These are phyloP conservation scores for Meyerozyma athensensis DNA, from an alignment of 1,139 yeast genomes.

Conservation along the genomic window DNA sequence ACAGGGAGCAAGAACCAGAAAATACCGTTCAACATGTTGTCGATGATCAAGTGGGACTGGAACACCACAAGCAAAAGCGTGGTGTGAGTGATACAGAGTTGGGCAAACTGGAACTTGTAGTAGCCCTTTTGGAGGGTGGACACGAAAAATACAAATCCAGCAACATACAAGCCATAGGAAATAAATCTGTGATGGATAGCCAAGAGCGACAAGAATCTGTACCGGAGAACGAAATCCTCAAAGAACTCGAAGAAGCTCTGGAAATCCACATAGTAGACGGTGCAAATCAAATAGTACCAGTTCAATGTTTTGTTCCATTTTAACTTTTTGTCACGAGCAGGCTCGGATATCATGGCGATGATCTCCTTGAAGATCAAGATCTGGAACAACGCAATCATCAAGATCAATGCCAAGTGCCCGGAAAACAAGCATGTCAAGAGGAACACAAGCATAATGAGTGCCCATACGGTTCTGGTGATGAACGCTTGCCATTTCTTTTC, in stretches of 20 bases:
- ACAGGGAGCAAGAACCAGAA: slow-evolving; percentile 95
- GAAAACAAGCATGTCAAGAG: slow-evolving; percentile 72
- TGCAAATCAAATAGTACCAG: slow-evolving; percentile 81
- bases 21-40: slow-evolving; percentile 83
- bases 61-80: slow-evolving; percentile 83
- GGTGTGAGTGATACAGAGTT: slow-evolving; percentile 92
- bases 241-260: slow-evolving; percentile 68
- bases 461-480: slow-evolving; percentile 89
- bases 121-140: slow-evolving; percentile 85
- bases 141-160: slow-evolving; percentile 89
- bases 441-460: slow-evolving; percentile 80
- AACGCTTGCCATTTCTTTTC: slow-evolving; percentile 80
- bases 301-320: slow-evolving; percentile 82
- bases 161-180: slow-evolving; percentile 76
- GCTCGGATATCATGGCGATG: slow-evolving; percentile 77
- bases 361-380: slow-evolving; percentile 86
- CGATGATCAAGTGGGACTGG: slow-evolving; percentile 91
- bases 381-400: slow-evolving; percentile 68
- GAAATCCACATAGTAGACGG: slow-evolving; percentile 87
- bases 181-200: slow-evolving; percentile 78
- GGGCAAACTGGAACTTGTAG: slow-evolving; percentile 89
- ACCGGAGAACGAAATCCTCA: slow-evolving; percentile 40
- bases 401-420: slow-evolving; percentile 81
- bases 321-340: slow-evolving; percentile 77
- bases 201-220: slow-evolving; percentile 35